These are phyloP conservation scores for Vitis rupestris DNA, from an alignment of 164 flowering plant genomes.

Conservation along the genomic window DNA sequence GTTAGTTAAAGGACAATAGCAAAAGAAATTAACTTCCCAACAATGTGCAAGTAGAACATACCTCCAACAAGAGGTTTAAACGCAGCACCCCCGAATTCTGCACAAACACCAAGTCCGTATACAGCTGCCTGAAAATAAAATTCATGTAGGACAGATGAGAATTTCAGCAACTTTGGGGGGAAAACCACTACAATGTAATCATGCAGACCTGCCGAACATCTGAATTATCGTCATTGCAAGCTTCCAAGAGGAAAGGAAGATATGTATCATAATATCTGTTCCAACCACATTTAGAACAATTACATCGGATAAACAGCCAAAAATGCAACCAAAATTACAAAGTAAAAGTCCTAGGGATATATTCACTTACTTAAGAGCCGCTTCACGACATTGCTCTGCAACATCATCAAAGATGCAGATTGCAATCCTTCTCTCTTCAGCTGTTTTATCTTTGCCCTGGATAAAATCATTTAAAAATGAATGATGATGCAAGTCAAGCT, in stretches of 20 bases:
- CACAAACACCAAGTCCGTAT: slow-evolving; percentile 97
- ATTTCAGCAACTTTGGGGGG: neutral
- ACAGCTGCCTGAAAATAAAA: slow-evolving; percentile 81
- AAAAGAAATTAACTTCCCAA: neutral
- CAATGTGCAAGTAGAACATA: slow-evolving; percentile 14
- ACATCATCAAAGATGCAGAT: slow-evolving; percentile 84
- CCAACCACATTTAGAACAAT: slow-evolving; percentile 7
- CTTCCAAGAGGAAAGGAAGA: slow-evolving; percentile 71
- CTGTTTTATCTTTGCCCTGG: slow-evolving; percentile 69
- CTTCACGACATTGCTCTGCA: slow-evolving; percentile 74
- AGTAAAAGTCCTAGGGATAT: neutral
- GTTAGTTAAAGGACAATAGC: neutral
- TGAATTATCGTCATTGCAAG: slow-evolving; percentile 70
- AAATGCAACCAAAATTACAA: neutral
- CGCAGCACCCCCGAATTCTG: slow-evolving; percentile 88
- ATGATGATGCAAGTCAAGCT: neutral
- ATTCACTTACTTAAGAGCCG: slow-evolving; percentile 56
- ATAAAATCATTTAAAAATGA: neutral
- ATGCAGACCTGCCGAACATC: slow-evolving; percentile 70
- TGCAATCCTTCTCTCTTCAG: slow-evolving; percentile 71
- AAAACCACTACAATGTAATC: neutral
- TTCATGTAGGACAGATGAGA: neutral
- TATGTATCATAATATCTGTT: slow-evolving; percentile 64
- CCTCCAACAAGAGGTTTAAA: slow-evolving; percentile 95
- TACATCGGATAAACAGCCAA: neutral